These are phyloP conservation scores for Alternaria conjuncta DNA, from an alignment of 2,329 filamentous ascomycete genomes.

Conservation along the genomic window DNA sequence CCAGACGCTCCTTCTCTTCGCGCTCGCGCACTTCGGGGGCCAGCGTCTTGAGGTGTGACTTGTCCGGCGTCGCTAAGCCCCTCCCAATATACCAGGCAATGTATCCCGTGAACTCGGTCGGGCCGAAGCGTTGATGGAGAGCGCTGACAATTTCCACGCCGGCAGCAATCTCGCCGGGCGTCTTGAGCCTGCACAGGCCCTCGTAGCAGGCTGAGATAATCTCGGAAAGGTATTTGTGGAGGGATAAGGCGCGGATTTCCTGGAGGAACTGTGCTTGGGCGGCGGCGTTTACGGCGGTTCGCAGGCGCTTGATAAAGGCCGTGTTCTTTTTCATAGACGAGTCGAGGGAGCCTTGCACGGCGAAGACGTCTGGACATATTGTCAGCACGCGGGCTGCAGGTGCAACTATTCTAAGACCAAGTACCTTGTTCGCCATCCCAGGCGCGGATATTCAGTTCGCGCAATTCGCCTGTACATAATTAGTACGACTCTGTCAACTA, in stretches of 20 bases:
- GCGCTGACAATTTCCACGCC: conserved; percentile 93
- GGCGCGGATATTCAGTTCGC: conserved; percentile 82
- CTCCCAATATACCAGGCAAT: conserved; percentile 92
- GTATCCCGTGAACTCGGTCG: conserved; percentile 86
- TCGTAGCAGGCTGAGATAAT: conserved; percentile 96
- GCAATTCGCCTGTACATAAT: conserved; percentile 75
- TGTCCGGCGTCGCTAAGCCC: conserved; percentile 89
- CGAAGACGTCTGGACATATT: conserved; percentile 70
- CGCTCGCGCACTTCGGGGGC: conserved; percentile 84
- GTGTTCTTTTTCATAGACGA: conserved; percentile 98
- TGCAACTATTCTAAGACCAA: conserved; percentile 20
- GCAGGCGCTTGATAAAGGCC: conserved; percentile 94
- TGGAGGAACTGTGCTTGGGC: conserved; percentile 84
- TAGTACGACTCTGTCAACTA: conserved; percentile 17
- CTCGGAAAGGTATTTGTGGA: conserved; percentile 96
- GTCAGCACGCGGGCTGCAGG: conserved; percentile 20
- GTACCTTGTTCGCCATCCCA: conserved; percentile 90
- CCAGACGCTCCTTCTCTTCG: conserved; percentile 92
- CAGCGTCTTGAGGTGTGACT: conserved; percentile 78
- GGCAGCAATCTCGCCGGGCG: conserved; percentile 87
- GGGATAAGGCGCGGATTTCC: conserved; percentile 86
- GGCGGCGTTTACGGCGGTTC: conserved; percentile 82
- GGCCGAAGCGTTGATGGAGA: conserved; percentile 93
- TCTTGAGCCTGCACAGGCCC: conserved; percentile 89
- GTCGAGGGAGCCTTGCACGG: conserved; percentile 80